Conservation (phyloP, 1,284 basidiomycete genomes). For the Austropuccinia psidii region DNA sequence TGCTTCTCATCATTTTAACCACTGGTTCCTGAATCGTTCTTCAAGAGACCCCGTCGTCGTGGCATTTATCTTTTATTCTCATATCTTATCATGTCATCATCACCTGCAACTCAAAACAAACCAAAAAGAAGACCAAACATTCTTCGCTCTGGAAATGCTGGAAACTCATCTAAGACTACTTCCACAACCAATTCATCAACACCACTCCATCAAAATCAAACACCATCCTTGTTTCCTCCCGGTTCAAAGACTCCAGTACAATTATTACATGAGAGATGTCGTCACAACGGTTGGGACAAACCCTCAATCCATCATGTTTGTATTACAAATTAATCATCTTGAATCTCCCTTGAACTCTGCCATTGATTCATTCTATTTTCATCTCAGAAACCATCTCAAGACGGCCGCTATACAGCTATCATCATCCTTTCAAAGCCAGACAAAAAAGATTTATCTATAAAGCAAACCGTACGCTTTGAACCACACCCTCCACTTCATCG, state of each 20-base stretch:
- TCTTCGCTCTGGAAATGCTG: constrained; percentile 74
- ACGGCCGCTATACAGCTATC: constrained; percentile 40
- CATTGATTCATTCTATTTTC: neutral
- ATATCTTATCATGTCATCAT: constrained; percentile 13
- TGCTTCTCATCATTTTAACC: no score
- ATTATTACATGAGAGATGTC: constrained; percentile 46
- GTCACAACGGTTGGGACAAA: constrained; percentile 45
- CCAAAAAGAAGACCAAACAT: constrained; percentile 57
- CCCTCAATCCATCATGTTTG: constrained; percentile 43
- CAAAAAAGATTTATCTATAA: constrained; percentile 45
- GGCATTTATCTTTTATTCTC: no score
- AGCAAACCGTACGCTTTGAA: constrained; percentile 43
- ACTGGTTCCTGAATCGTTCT: no score
- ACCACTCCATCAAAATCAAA: constrained; percentile 35
- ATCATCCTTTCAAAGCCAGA: constrained; percentile 46
- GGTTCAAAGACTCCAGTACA: constrained; percentile 47
- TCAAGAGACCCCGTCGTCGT: no score
- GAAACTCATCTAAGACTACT: constrained; percentile 63
- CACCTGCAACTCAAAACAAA: neutral
- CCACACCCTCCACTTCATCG: constrained; percentile 44
- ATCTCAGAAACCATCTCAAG: constrained; percentile 15
- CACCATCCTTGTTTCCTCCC: constrained; percentile 44
- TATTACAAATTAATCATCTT: constrained; percentile 36
- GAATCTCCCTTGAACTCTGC: neutral
- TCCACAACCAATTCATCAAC: constrained; percentile 44